phyloP scores from a whole-genome alignment of 345 rosid genomes.

The Eucalyptus pauciflora region DNA sequence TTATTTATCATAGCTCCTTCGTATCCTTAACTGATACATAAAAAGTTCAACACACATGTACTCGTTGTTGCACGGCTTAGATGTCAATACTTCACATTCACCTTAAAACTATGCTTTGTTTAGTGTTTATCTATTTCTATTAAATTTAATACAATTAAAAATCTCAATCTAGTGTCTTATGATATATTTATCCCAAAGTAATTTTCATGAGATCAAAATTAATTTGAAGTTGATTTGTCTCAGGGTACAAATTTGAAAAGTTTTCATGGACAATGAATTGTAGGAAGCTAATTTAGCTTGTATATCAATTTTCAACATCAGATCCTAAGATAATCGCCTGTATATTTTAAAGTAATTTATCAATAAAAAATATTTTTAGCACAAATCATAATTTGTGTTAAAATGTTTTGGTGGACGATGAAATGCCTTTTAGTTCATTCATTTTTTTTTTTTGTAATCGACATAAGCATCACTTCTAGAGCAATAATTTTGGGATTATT shows the following conservation, averaged over 20 bases:
- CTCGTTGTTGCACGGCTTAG: neutral
- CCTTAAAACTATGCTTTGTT: neutral
- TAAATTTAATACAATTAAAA: neutral
- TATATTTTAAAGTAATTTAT: too few species aligned
- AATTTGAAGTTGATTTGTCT: neutral
- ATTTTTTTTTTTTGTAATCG: too few species aligned
- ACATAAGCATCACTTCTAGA: neutral
- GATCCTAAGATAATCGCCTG: too few species aligned
- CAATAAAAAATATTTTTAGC: neutral
- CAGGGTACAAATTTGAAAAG: neutral
- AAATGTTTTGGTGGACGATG: neutral
- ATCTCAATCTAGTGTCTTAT: neutral
- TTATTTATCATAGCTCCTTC: neutral
- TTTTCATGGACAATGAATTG: neutral
- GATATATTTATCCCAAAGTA: neutral
- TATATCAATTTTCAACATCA: too few species aligned
- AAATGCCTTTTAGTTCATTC: too few species aligned
- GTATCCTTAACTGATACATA: neutral
- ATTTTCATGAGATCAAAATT: neutral
- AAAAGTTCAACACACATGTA: neutral
- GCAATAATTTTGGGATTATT: neutral
- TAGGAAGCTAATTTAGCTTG: too few species aligned
- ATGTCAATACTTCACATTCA: neutral
- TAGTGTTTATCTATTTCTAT: neutral
- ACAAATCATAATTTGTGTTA: too few species aligned